Evolutionary conservation across 2,329 filamentous ascomycete species (phyloP).

Genomic region (Macrophomina phaseolina): DNA sequence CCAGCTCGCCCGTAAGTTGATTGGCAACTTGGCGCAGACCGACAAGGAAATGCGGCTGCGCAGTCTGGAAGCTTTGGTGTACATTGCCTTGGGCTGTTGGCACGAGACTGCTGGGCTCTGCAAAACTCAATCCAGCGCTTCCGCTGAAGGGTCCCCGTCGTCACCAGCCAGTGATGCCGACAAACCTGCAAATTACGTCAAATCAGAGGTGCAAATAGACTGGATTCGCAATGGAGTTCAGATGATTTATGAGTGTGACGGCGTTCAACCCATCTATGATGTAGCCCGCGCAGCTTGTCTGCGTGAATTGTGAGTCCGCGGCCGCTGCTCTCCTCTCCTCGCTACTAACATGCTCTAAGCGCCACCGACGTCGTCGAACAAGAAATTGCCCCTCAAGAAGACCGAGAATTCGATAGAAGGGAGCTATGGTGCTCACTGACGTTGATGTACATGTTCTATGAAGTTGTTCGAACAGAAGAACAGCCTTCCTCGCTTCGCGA

Average conservation of each 20-base stretch:
- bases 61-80: constrained; percentile 52
- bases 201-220: constrained; percentile 49
- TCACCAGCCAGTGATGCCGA: constrained; percentile 24
- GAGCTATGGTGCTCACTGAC: constrained; percentile 58
- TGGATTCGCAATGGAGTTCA: constrained; percentile 53
- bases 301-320: constrained; percentile 32
- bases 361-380: constrained; percentile 25
- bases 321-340: neutral
- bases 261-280: constrained; percentile 48
- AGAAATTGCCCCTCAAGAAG: constrained; percentile 35
- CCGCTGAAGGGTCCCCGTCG: constrained; percentile 23
- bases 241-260: constrained; percentile 48
- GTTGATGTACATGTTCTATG: constrained; percentile 56
- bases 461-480: constrained; percentile 49
- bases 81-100: constrained; percentile 56
- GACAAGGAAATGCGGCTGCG: constrained; percentile 38
- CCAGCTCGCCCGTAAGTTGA: constrained; percentile 60
- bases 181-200: constrained; percentile 33
- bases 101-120: constrained; percentile 55
- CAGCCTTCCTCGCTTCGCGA: constrained; percentile 59
- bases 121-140: constrained; percentile 24
- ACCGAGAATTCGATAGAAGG: constrained; percentile 46
- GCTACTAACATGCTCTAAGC: constrained; percentile 15
- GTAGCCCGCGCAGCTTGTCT: constrained; percentile 43
- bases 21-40: constrained; percentile 40